A percentile compares a stretch with the other conserved stretches of the same genome.
Evolutionary conservation across 345 rosid genomes (phyloP).

Genomic region (Aquilaria malaccensis): DNA sequence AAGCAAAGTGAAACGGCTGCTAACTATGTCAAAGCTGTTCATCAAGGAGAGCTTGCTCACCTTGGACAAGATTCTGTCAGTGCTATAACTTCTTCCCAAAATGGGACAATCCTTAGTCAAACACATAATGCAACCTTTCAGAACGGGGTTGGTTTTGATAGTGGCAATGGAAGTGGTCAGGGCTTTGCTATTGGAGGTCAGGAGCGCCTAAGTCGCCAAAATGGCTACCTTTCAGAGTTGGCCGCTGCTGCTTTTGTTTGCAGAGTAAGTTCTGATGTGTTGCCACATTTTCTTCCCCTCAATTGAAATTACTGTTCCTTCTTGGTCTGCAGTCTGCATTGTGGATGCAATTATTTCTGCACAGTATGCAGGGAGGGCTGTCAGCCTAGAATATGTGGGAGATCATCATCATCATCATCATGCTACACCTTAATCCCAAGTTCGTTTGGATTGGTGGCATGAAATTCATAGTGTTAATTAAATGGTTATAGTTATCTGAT

Average conservation of each 20-base stretch:
- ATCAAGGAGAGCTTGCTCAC: slow-evolving; percentile 32
- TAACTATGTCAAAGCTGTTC: slow-evolving; percentile 83
- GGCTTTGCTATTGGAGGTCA: slow-evolving; percentile 98
- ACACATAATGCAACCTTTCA: slow-evolving; percentile 44
- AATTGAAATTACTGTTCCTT: too few relatives aligned
- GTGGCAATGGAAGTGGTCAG: slow-evolving; percentile 82
- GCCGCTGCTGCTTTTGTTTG: slow-evolving; percentile 98
- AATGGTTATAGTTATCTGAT: too few relatives aligned
- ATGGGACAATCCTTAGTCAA: slow-evolving; percentile 34
- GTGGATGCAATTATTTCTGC: too few relatives aligned
- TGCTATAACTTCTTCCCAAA: slow-evolving; percentile 23
- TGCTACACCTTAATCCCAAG: too few relatives aligned
- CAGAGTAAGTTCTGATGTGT: slow-evolving; percentile 42
- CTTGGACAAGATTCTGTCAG: slow-evolving; percentile 42
- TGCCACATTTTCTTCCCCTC: too few relatives aligned
- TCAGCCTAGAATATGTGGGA: too few relatives aligned
- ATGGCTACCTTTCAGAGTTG: slow-evolving; percentile 82
- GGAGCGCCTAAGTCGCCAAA: slow-evolving; percentile 65
- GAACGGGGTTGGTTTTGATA: slow-evolving; percentile 89
- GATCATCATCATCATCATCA: too few relatives aligned
- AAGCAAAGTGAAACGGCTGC: slow-evolving; percentile 92
- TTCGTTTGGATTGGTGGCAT: too few relatives aligned
- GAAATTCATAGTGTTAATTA: too few relatives aligned
- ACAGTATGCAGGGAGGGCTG: too few relatives aligned
- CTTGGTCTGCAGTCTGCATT: too few relatives aligned